phyloP scores from a whole-genome alignment of 768 basidiomycete genomes.

The Leucosporidium creatinivorum region DNA sequence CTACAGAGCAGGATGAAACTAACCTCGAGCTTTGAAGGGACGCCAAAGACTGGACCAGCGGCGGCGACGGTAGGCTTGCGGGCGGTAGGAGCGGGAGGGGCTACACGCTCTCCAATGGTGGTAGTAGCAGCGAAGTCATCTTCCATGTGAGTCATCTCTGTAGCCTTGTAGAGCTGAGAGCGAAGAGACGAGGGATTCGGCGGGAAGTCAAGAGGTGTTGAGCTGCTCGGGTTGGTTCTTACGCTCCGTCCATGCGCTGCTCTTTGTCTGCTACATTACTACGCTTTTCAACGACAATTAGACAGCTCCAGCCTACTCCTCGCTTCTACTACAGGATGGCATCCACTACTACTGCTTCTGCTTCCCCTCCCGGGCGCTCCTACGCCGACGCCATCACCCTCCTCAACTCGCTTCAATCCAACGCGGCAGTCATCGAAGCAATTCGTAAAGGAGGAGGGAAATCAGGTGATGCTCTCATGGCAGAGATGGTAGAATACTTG shows the following conservation, averaged over 20 bases:
- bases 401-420: conserved; percentile 58
- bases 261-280: no score
- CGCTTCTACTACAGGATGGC: no score
- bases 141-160: conserved; percentile 24
- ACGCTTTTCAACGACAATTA: no score
- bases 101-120: conserved; percentile 48
- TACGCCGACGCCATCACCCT: conserved; percentile 43
- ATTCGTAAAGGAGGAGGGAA: conserved; percentile 64
- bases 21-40: conserved; percentile 47
- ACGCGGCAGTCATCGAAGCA: conserved; percentile 84
- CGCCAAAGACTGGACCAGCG: conserved; percentile 55
- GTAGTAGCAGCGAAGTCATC: conserved; percentile 52
- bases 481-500: conserved; percentile 86
- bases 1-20: not conserved
- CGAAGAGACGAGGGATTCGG: conserved; percentile 4
- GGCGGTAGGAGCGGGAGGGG: no score
- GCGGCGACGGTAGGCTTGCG: no score
- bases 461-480: conserved; percentile 58
- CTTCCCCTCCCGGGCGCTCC: not conserved
- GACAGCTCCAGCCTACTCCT: no score
- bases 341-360: not conserved
- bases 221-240: no score
- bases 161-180: conserved; percentile 17
- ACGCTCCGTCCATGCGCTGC: no score
- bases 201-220: no score